Evolutionary conservation across 83 land plant genomes (phyloP).

Genomic region (Thuja plicata): DNA sequence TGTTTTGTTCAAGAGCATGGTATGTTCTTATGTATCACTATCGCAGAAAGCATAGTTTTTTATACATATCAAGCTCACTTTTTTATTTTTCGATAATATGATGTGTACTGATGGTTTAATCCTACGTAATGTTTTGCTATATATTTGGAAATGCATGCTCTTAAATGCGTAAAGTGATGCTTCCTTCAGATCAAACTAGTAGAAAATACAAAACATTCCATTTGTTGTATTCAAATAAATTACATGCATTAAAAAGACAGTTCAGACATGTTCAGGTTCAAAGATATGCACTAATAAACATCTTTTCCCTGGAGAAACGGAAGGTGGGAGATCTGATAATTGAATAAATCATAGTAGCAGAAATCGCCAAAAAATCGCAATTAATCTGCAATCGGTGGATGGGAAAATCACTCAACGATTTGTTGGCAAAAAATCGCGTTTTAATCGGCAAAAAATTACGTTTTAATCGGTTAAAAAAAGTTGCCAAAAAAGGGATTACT

Average conservation of each 20-base stretch:
- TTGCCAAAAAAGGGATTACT: no score
- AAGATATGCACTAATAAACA: neutral
- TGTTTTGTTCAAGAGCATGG: conserved; percentile 90
- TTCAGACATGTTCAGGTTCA: neutral
- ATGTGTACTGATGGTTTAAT: neutral
- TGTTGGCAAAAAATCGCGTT: no score
- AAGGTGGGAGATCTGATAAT: neutral
- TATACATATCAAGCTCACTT: neutral
- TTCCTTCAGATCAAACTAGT: neutral
- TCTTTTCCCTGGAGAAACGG: neutral
- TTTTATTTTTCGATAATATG: neutral
- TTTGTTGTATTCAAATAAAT: neutral
- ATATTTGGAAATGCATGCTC: neutral
- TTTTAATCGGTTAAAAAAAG: no score
- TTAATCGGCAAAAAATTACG: no score
- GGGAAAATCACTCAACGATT: no score
- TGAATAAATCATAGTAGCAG: neutral
- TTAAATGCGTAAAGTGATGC: neutral
- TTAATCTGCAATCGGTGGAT: no score
- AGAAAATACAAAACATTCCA: neutral
- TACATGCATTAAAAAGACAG: neutral
- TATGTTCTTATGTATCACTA: conserved; percentile 22
- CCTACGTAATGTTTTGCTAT: neutral
- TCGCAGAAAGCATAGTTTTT: neutral
- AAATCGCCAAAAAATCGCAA: no score